These are phyloP conservation scores for Lobosporangium transversale DNA, from an alignment of 192 early-diverging fungal species.

Conservation along the genomic window DNA sequence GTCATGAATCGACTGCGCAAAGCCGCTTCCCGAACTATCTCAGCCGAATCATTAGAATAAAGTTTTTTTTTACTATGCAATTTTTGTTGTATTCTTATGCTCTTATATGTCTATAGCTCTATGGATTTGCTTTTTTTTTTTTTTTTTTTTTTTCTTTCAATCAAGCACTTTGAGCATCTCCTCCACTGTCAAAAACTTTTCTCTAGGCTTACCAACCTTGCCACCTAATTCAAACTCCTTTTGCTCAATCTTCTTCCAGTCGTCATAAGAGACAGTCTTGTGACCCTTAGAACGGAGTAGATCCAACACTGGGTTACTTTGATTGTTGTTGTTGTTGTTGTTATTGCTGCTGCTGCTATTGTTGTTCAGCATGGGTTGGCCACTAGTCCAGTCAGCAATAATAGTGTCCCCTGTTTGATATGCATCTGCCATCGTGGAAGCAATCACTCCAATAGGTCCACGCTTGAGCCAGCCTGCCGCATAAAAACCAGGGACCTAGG, in stretches of 20 bases:
- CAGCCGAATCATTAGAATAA: conserved; percentile 1
- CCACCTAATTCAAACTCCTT: conserved; percentile 74
- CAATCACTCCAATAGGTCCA: conserved; percentile 93
- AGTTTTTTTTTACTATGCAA: neutral
- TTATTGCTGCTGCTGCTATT: neutral
- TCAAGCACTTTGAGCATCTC: conserved; percentile 67
- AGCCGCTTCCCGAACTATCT: conserved; percentile 76
- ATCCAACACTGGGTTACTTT: conserved; percentile 31
- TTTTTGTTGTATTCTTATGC: neutral
- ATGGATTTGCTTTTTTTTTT: neutral
- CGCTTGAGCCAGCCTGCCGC: conserved; percentile 95
- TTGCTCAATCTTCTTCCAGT: conserved; percentile 87
- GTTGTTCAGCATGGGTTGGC: conserved; percentile 53
- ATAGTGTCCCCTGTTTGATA: conserved; percentile 89
- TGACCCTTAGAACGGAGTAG: conserved; percentile 50
- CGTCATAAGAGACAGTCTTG: conserved; percentile 69
- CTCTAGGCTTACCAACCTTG: conserved; percentile 79
- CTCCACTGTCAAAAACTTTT: conserved; percentile 74
- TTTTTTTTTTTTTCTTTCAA: conserved; percentile 1
- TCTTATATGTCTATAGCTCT: neutral
- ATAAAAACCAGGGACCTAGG: conserved; percentile 78
- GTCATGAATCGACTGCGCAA: conserved; percentile 97
- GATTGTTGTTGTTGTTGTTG: conserved; percentile 1
- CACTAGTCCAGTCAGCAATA: conserved; percentile 64
- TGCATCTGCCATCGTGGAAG: conserved; percentile 93